Evolutionary conservation across 1,139 yeast species (phyloP).

Genomic region (Yamadazyma siamensis): DNA sequence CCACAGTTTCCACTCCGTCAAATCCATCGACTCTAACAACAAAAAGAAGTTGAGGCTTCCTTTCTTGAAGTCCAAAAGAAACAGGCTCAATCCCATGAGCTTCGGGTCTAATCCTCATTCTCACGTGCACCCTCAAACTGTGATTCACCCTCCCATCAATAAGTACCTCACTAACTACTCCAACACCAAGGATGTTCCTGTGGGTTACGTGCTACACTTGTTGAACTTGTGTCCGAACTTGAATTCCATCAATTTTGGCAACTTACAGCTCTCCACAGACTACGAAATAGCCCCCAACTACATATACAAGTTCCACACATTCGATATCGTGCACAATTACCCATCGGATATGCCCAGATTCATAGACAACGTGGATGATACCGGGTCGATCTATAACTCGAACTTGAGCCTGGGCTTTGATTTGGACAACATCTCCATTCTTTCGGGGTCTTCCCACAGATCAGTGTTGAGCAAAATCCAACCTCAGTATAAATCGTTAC

Average conservation of each 20-base stretch:
- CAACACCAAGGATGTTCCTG: slow-evolving; percentile 61
- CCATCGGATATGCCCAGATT: slow-evolving; percentile 25
- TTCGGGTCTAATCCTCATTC: not conserved
- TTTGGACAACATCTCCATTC: slow-evolving; percentile 11
- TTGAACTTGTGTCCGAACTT: slow-evolving; percentile 59
- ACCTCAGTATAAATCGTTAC: slow-evolving; percentile 17
- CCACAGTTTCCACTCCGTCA: slow-evolving; percentile 15
- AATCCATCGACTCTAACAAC: slow-evolving; percentile 8
- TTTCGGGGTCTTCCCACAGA: slow-evolving; percentile 5
- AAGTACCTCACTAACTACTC: slow-evolving; percentile 56
- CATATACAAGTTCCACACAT: slow-evolving; percentile 35
- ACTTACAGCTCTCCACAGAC: slow-evolving; percentile 55
- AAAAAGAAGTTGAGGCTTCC: slow-evolving; percentile 10
- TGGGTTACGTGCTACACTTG: slow-evolving; percentile 63
- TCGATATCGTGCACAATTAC: slow-evolving; percentile 39
- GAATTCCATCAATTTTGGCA: slow-evolving; percentile 47
- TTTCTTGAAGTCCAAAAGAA: slow-evolving; percentile 19
- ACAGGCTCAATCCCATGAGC: slow-evolving; percentile 1
- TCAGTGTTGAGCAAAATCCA: slow-evolving; percentile 3
- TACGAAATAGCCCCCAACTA: slow-evolving; percentile 41
- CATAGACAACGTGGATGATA: slow-evolving; percentile 12
- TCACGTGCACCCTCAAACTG: slow-evolving; percentile 2
- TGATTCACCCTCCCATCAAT: slow-evolving; percentile 56
- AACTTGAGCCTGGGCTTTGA: slow-evolving; percentile 5
- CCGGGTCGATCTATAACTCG: slow-evolving; percentile 12